phyloP scores from a whole-genome alignment of 129 eudicot genomes.

The Flaveria brownii region DNA sequence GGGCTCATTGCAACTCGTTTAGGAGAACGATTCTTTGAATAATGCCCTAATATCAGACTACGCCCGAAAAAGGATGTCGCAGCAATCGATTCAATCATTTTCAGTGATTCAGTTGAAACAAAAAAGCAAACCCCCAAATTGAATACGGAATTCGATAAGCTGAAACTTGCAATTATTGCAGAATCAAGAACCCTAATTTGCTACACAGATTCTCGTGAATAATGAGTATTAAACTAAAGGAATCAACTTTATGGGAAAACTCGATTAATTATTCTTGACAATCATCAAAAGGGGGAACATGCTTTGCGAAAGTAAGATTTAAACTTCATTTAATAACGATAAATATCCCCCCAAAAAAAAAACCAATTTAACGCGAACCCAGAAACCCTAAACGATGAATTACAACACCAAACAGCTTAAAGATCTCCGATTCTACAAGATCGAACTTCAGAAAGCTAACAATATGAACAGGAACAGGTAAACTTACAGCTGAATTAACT shows the following conservation, averaged over 20 bases:
- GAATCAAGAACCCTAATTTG: slow-evolving; percentile 28
- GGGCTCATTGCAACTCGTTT: slow-evolving; percentile 34
- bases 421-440: background rate
- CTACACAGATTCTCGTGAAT: too few relatives aligned
- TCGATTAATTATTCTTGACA: slow-evolving; percentile 25
- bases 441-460: background rate
- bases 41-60: slow-evolving; percentile 42
- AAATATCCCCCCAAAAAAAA: background rate
- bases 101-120: background rate
- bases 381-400: slow-evolving; percentile 23
- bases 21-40: slow-evolving; percentile 34
- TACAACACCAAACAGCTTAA: background rate
- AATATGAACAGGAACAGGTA: slow-evolving; percentile 23
- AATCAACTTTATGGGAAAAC: slow-evolving; percentile 32
- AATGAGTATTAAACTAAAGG: slow-evolving; percentile 17
- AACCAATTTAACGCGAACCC: slow-evolving; percentile 27
- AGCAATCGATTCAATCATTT: slow-evolving; percentile 77
- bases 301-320: slow-evolving; percentile 37
- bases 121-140: slow-evolving; percentile 20
- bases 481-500: background rate
- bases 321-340: slow-evolving; percentile 44
- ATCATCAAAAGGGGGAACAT: slow-evolving; percentile 26
- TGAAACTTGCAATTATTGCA: slow-evolving; percentile 1
- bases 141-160: background rate
- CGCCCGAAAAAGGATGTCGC: slow-evolving; percentile 64